Evolutionary conservation across 1,139 yeast species (phyloP), one percentile per base, ranked within the genome.

Genomic region (Saccharomyces hybrid): DNA sequence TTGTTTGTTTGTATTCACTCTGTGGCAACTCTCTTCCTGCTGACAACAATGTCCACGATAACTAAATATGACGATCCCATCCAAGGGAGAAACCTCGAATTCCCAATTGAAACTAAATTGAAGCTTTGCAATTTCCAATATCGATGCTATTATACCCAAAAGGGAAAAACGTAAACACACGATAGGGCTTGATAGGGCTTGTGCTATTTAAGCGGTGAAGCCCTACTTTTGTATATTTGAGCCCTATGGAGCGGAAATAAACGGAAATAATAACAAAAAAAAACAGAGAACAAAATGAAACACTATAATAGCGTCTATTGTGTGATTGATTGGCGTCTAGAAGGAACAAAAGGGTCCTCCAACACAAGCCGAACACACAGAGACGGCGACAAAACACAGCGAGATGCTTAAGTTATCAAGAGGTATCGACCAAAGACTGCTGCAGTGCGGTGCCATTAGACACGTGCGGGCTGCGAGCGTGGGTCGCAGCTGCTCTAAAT

Each of bases 121-220:
- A 38, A 38, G 44, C 25, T 38, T 3, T 38, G 25, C 13, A 13
- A 38, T 8, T 38, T 16, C 11, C 44, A 16, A 38, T 16, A 38
- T 38, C 13, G 44, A 38, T 38, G 44, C 44, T 38, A 38, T 38
- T 34, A 38, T 38, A 38, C 54, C 52, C 23, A 48, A 52, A 42
- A 5, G 8, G 46, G 54, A 42, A 52, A 52, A 4, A 38, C n/a
- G 48, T 52, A 52, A 52, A 52, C 49, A 52, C 14, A 34, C 16
- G 16, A 5, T 11, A 27, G 47, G 47, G 42, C 23, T 16, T 16
- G 19, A 19, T 19, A 19, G 19, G 19, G 19, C 19, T 19, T 19
- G 19, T 19, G 19, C 2, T 19, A 19, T 19, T 19, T 3, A 19
- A 19, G 23, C 3, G 3, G 23, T 3, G 3, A 19, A 19, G 23